Evolutionary conservation across 129 eudicot genomes (phyloP).

Genomic region (Artemisia tridentata): DNA sequence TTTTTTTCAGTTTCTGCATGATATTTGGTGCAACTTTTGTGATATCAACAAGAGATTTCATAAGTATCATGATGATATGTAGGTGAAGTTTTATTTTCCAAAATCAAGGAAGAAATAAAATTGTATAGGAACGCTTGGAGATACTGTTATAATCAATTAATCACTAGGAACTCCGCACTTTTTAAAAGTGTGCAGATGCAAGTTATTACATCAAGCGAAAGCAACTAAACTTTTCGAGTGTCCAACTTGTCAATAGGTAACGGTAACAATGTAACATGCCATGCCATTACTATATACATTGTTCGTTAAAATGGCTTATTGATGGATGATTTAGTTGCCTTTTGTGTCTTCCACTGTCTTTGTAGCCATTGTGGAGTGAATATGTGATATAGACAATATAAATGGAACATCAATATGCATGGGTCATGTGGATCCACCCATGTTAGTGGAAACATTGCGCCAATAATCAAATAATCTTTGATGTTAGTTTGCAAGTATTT

Average conservation of each 20-base stretch:
- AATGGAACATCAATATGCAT: slow-evolving; percentile 13
- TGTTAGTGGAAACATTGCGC: slow-evolving; percentile 18
- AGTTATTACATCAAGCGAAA: neutral
- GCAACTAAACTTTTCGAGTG: neutral
- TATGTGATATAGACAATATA: slow-evolving; percentile 19
- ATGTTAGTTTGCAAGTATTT: too few relatives aligned
- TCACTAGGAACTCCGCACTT: too few relatives aligned
- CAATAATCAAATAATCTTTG: neutral
- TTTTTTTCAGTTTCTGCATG: too few relatives aligned
- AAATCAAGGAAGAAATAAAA: too few relatives aligned
- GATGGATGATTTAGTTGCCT: slow-evolving; percentile 6
- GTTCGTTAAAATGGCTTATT: slow-evolving; percentile 10
- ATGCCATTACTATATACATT: neutral
- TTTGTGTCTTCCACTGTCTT: slow-evolving; percentile 34
- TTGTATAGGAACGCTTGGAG: too few relatives aligned
- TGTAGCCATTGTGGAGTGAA: slow-evolving; percentile 25
- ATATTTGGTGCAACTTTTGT: too few relatives aligned
- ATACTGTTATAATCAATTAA: too few relatives aligned
- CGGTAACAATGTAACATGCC: too few relatives aligned
- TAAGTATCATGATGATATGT: too few relatives aligned
- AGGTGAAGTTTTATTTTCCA: too few relatives aligned
- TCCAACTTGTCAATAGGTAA: neutral
- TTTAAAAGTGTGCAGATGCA: neutral
- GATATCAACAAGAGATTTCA: too few relatives aligned
- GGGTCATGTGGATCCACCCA: slow-evolving; percentile 27